Base-by-base conservation (phyloP, 495 filamentous ascomycete genomes). In the Aspergillus taichungensis region DNA sequence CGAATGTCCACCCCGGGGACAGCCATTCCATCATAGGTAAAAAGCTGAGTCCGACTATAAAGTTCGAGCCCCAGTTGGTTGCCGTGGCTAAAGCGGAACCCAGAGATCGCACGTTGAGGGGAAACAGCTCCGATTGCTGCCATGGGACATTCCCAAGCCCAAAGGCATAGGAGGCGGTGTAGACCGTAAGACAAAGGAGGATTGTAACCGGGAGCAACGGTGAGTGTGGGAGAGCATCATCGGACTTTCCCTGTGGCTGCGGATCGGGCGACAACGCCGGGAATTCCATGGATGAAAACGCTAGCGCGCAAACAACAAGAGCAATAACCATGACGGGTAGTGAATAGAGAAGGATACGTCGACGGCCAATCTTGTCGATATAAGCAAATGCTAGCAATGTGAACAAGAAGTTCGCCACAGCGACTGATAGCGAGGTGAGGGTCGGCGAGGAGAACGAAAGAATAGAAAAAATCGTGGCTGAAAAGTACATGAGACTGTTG, bases 401-500 rank as follows among this genome's bases (percentile, higher is more conserved):
- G 59, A 88, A 84, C 37, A 76, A 43, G 57, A 92, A 89, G 52
- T 96, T 96, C 12, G 89, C 91, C 51, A 78, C 57, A 2, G 90
- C 90, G 30, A 95, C 83, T 5, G 80, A 79, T 34, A 95, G 75
- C 3, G 87, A 85, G 3, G 83, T 88, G 37, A 91, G 72, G 0
- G 87, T 94, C 24, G 90, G 90, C 12, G 79, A 82, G 29, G 73
- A 72, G 61, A 95, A 95, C 3, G 84, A 83, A 13, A 94, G 69
- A 28, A 88, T 66, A 8, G 80, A 72, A 60, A 96, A 96, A 29
- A 96, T 87, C 5, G 88, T 94, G 4, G 88, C 86, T 6, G 87
- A 90, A 61, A 90, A 95, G 60, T 96, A 96, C 90, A 96, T 96
- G 9, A 95, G 73, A 37, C 83, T 84, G 64, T 94, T 95, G 61